Percentiles rank a stretch among this genome's conserved stretches.
Conservation (phyloP, 2,329 filamentous ascomycete genomes). For the Rutstroemia sp. region DNA sequence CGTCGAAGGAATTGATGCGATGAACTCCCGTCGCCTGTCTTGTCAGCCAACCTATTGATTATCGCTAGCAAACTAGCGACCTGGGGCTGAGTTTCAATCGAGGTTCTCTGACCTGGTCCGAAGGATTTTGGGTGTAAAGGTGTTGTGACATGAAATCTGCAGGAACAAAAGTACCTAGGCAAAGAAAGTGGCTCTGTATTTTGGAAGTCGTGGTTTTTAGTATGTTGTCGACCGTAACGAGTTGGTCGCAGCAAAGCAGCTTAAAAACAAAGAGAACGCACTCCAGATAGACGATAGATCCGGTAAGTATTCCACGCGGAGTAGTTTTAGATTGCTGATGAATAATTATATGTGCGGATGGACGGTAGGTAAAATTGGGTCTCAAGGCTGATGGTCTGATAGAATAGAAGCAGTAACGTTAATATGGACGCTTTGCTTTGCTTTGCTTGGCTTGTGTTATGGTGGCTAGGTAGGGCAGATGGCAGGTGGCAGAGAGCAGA, state of each 20-base stretch:
- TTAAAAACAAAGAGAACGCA: neutral
- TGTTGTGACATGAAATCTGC: conserved; percentile 10
- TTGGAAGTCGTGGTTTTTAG: too few relatives aligned
- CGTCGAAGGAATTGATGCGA: conserved; percentile 15
- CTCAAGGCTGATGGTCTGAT: neutral
- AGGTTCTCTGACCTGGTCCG: conserved; percentile 8
- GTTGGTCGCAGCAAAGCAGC: too few relatives aligned
- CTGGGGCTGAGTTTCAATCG: conserved; percentile 8
- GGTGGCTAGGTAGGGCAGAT: too few relatives aligned
- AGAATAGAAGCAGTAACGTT: too few relatives aligned
- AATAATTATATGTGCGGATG: neutral
- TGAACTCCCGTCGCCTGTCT: conserved; percentile 1
- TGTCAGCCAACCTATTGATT: conserved; percentile 10
- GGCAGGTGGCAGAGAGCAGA: too few relatives aligned
- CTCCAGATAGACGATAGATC: too few relatives aligned
- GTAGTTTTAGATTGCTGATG: neutral
- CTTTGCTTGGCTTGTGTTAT: too few relatives aligned
- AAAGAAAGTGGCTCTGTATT: neutral
- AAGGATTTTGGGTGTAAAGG: conserved; percentile 3
- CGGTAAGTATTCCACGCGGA: too few relatives aligned
- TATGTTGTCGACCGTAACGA: neutral
- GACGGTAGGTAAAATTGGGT: neutral
- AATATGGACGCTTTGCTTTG: too few relatives aligned
- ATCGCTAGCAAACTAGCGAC: conserved; percentile 8
- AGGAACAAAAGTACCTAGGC: conserved; percentile 2